phyloP scores from a whole-genome alignment of 352 stramenopile genomes.

The Phytophthora citricola region DNA sequence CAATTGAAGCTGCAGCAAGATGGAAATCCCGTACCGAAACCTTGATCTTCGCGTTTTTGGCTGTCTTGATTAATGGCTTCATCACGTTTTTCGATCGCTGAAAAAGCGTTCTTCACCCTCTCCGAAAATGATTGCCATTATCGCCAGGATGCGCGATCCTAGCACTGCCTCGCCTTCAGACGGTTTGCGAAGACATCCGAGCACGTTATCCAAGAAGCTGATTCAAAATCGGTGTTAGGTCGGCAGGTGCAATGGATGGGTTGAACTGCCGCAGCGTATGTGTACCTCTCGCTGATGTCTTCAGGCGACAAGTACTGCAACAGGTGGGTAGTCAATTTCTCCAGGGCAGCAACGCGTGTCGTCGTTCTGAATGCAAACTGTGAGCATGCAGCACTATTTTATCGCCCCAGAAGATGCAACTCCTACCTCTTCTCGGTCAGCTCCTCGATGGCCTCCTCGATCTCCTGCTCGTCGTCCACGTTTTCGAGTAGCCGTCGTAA shows the following conservation, averaged over 20 bases:
- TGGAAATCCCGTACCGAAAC: conserved; percentile 48
- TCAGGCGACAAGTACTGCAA: conserved; percentile 76
- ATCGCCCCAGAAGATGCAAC: not conserved
- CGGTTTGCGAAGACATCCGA: conserved; percentile 71
- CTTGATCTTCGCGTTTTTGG: conserved; percentile 69
- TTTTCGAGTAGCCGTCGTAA: conserved; percentile 73
- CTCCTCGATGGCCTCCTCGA: conserved; percentile 81
- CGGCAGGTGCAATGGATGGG: not conserved
- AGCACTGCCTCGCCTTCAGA: conserved; percentile 74
- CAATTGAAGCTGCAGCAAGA: too few relatives aligned
- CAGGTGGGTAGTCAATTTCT: conserved; percentile 67
- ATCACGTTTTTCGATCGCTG: conserved; percentile 76
- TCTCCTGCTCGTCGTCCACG: conserved; percentile 64
- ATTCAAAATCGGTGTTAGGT: conserved; percentile 1
- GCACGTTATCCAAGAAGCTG: conserved; percentile 79
- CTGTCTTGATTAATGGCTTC: conserved; percentile 72
- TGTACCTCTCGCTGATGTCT: conserved; percentile 74
- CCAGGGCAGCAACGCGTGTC: conserved; percentile 72
- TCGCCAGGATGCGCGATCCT: conserved; percentile 71
- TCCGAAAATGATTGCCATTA: conserved; percentile 82
- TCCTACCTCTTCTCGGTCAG: conserved; percentile 79
- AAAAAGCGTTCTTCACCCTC: conserved; percentile 80
- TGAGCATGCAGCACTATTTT: conserved; percentile 1
- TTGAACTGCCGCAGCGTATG: conserved; percentile 1
- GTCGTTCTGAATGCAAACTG: conserved; percentile 53